phyloP scores from a whole-genome alignment of 2,329 filamentous ascomycete species.

The Aspergillus eucalypticola region DNA sequence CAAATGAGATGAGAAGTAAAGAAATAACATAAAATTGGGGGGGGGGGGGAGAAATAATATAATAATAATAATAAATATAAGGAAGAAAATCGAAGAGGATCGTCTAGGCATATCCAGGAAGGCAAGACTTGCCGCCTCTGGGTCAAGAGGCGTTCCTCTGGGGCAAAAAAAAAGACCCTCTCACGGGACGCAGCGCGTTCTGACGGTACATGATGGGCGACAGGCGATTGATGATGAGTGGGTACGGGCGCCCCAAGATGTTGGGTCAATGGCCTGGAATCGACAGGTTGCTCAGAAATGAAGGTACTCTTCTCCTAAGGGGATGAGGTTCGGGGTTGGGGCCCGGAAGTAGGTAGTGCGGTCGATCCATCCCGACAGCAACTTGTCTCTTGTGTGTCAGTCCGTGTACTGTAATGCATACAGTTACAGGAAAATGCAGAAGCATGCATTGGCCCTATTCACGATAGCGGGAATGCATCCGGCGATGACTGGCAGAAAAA shows the following conservation, averaged over 20 bases:
- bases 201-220: constrained; percentile 18
- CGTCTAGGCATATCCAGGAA: not conserved
- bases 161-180: constrained; percentile 15
- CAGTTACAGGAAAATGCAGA: constrained; percentile 18
- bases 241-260: constrained; percentile 22
- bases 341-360: constrained; percentile 21
- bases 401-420: constrained; percentile 15
- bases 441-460: constrained; percentile 25
- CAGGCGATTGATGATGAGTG: constrained; percentile 21
- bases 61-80: not conserved
- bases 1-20: constrained; percentile 5
- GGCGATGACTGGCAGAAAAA: constrained; percentile 26
- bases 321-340: constrained; percentile 22
- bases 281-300: constrained; percentile 18
- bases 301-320: constrained; percentile 4
- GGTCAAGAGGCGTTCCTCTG: constrained; percentile 12
- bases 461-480: constrained; percentile 24
- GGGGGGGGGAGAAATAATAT: not conserved
- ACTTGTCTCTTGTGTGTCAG: constrained; percentile 13
- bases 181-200: constrained; percentile 20
- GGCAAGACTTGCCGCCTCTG: constrained; percentile 15
- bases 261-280: constrained; percentile 25
- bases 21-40: constrained; percentile 3
- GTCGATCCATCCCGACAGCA: constrained; percentile 23
- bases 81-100: not conserved